Evolutionary conservation across 2,329 filamentous ascomycete genomes (phyloP).

Genomic region (Hypoxylon rubiginosum): DNA sequence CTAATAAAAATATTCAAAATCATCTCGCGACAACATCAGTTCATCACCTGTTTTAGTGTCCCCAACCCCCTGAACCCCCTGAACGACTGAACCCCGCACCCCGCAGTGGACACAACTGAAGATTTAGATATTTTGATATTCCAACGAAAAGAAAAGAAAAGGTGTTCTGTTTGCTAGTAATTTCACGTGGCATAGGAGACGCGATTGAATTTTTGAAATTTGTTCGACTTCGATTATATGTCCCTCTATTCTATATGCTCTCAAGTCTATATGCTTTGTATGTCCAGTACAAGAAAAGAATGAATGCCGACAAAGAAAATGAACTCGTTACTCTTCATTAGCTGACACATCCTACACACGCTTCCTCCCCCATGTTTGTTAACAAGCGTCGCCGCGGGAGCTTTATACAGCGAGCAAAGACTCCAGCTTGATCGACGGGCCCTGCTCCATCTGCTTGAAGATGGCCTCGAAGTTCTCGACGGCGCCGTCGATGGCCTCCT

Average conservation of each 20-base stretch:
- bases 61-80: no score
- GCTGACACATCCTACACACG: background rate
- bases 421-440: background rate
- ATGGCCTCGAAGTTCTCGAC: slow-evolving; percentile 4
- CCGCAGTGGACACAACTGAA: no score
- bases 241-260: slow-evolving; percentile 4
- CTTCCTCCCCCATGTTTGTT: background rate
- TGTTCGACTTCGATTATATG: background rate
- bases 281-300: slow-evolving; percentile 1
- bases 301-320: slow-evolving; percentile 4
- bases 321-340: background rate
- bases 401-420: background rate
- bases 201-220: background rate
- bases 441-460: background rate
- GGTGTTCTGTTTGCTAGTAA: background rate
- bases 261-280: background rate
- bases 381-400: background rate
- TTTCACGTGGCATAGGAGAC: background rate
- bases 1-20: background rate
- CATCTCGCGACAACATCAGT: no score
- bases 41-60: no score
- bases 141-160: no score
- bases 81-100: no score
- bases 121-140: no score
- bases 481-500: slow-evolving; percentile 4